Percentiles rank a stretch among this genome's conserved stretches.
phyloP scores from a whole-genome alignment of 1,139 yeast species.

The Geotrichum carabidarum region DNA sequence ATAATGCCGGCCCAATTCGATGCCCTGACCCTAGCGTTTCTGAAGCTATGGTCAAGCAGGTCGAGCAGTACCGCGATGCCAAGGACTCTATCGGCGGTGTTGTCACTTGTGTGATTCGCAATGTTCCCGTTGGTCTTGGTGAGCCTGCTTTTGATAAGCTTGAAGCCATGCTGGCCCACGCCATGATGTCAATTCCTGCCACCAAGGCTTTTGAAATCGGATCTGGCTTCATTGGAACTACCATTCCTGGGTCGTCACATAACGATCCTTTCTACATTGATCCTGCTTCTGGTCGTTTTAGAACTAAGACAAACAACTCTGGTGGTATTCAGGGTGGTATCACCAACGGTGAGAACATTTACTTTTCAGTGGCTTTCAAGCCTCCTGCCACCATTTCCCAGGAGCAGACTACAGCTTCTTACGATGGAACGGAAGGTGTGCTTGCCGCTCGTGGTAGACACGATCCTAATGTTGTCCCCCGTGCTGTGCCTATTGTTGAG shows the following conservation, averaged over 20 bases:
- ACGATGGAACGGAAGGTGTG: conserved; percentile 80
- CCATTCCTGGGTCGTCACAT: conserved; percentile 87
- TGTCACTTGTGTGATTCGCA: conserved; percentile 93
- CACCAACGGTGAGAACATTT: conserved; percentile 90
- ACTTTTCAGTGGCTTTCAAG: conserved; percentile 92
- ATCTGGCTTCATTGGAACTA: conserved; percentile 87
- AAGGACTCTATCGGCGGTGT: conserved; percentile 96
- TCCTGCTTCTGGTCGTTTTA: conserved; percentile 46
- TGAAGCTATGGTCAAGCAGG: conserved; percentile 76
- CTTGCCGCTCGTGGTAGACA: conserved; percentile 97
- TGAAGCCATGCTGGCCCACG: conserved; percentile 93
- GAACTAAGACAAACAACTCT: conserved; percentile 84
- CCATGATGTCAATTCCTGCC: conserved; percentile 95
- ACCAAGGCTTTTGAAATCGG: conserved; percentile 98
- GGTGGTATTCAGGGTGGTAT: conserved; percentile 99
- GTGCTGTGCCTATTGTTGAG: conserved; percentile 97
- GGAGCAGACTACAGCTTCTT: conserved; percentile 81
- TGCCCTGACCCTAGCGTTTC: conserved; percentile 78
- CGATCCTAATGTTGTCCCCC: conserved; percentile 96
- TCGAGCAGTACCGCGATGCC: conserved; percentile 79
- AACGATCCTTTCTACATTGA: conserved; percentile 58
- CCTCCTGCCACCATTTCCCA: conserved; percentile 96
- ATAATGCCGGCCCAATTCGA: conserved; percentile 81
- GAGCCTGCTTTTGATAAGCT: conserved; percentile 96
- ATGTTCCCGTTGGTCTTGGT: conserved; percentile 89